Percentiles rank a stretch among this genome's conserved stretches.
These are phyloP conservation scores for Lindgomyces ingoldianus DNA, from an alignment of 495 filamentous ascomycete species.

Conservation along the genomic window DNA sequence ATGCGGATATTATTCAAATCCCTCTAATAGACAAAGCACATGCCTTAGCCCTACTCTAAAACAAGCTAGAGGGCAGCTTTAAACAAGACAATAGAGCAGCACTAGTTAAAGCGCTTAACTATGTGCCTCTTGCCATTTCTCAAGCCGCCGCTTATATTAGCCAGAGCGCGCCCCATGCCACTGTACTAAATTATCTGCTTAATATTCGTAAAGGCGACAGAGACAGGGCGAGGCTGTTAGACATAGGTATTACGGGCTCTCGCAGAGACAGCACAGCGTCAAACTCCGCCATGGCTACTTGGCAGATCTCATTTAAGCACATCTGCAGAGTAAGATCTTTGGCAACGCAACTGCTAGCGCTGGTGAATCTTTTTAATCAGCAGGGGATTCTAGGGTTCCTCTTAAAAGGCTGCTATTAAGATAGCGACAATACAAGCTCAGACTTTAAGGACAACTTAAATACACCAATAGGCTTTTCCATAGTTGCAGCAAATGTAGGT, in stretches of 20 bases:
- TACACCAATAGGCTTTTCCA: constrained; percentile 26
- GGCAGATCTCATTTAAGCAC: constrained; percentile 50
- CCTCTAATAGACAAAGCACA: constrained; percentile 43
- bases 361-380: constrained; percentile 38
- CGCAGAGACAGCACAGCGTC: constrained; percentile 48
- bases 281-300: constrained; percentile 52
- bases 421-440: not conserved
- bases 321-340: constrained; percentile 40
- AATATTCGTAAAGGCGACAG: constrained; percentile 45
- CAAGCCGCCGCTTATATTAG: constrained; percentile 33
- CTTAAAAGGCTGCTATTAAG: constrained; percentile 12
- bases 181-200: constrained; percentile 45
- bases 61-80: constrained; percentile 41
- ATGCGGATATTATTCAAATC: constrained; percentile 46
- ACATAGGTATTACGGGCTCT: constrained; percentile 42
- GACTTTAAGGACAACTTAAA: constrained; percentile 25
- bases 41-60: constrained; percentile 47
- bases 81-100: constrained; percentile 10
- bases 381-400: constrained; percentile 37
- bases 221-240: constrained; percentile 45
- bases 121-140: constrained; percentile 31
- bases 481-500: constrained; percentile 30
- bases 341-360: constrained; percentile 35
- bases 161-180: constrained; percentile 33
- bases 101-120: constrained; percentile 29